Evolutionary conservation across 129 eudicot species (phyloP).

Genomic region (Centrapalus pauciflorus): DNA sequence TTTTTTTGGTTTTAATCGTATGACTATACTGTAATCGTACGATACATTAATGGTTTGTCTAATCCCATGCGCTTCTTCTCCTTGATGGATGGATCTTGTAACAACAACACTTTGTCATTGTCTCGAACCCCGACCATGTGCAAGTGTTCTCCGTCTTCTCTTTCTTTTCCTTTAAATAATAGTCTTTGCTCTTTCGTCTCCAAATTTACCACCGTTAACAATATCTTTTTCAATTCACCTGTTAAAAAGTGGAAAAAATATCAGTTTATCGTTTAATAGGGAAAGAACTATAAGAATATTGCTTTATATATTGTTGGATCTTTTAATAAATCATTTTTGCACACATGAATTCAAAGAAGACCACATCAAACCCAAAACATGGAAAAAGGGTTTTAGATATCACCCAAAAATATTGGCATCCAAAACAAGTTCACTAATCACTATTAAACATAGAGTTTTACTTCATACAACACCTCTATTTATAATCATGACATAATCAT

Average conservation of each 20-base stretch:
- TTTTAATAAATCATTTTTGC: neutral
- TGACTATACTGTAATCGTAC: slow-evolving; percentile 43
- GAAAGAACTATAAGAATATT: too few relatives aligned
- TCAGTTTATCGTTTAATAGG: neutral
- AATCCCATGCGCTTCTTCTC: slow-evolving; percentile 45
- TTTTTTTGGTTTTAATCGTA: neutral
- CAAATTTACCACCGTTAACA: slow-evolving; percentile 50
- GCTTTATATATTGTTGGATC: too few relatives aligned
- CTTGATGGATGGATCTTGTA: slow-evolving; percentile 81
- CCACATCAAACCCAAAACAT: neutral
- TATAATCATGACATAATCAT: too few relatives aligned
- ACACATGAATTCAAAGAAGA: neutral
- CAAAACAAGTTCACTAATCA: too few relatives aligned
- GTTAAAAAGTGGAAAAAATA: neutral
- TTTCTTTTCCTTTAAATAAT: slow-evolving; percentile 76
- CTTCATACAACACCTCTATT: too few relatives aligned
- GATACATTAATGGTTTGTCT: slow-evolving; percentile 32
- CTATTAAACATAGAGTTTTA: too few relatives aligned
- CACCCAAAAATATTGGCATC: neutral
- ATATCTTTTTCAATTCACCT: slow-evolving; percentile 68
- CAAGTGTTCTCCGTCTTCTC: slow-evolving; percentile 64
- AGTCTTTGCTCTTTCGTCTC: slow-evolving; percentile 70
- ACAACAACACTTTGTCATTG: slow-evolving; percentile 66
- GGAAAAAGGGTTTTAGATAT: neutral
- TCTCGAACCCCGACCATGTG: slow-evolving; percentile 89